Evolutionary conservation across 2,329 filamentous ascomycete species (phyloP), one percentile per base, ranked within the genome.

Genomic region (Zymoseptoria passerinii): DNA sequence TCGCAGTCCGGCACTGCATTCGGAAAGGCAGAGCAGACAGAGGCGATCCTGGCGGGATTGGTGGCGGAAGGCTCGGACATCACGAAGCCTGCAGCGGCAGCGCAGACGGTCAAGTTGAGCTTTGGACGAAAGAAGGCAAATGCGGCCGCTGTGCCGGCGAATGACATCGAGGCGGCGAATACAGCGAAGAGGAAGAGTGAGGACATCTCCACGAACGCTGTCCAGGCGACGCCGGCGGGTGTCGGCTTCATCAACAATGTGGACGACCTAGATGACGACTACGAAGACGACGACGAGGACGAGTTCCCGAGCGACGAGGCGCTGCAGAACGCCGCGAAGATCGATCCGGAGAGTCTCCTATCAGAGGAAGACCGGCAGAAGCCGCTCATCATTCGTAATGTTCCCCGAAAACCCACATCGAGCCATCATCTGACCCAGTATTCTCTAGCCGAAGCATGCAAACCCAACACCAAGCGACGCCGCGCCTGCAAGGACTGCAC

Each of bases 401-500:
- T n/a, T n/a, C n/a, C n/a, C n/a, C n/a, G n/a, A n/a, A n/a, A n/a
- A n/a, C n/a, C n/a, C n/a, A n/a, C n/a, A n/a, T n/a, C n/a, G n/a
- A n/a, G n/a, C n/a, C n/a, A n/a, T n/a, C n/a, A n/a, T 67, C 75
- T 70, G 60, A 65, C 59, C n/a, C n/a, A n/a, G n/a, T n/a, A 29
- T 35, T 1, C 28, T 16, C 20, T 63, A 89, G 92, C 94, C 55
- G 83, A 87, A 27, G 90, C 95, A 72, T 99, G 94, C 74, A 84
- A 86, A 59, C 92, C 92, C 52, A 90, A 94, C 50, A 90, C 89
- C 59, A 95, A 95, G 78, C 86, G 92, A 66, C 87, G 92, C 57
- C 86, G 92, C 62, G 91, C 94, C 58, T 99, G 94, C 81, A 97
- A 99, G 77, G 94, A 99, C 78, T 99, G 94, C 79, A 92, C 89